Evolutionary conservation across 768 basidiomycete species (phyloP), one percentile per base, ranked within the genome.

Genomic region (Termitomyces sp.): DNA sequence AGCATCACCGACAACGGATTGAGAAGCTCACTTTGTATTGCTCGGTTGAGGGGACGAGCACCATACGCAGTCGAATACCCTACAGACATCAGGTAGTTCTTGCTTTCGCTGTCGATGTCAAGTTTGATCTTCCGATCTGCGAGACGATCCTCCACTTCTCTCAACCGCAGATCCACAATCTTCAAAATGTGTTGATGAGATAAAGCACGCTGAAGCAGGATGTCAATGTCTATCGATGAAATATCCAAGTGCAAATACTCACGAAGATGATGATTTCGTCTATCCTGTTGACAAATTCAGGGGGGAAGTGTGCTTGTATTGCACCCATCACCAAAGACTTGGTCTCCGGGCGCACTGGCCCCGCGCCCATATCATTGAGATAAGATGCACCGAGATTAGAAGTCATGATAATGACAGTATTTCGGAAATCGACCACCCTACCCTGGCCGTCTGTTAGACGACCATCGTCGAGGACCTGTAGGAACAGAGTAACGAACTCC

Each of bases 391-490:
- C 95, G 20, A 96, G 81, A 71, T 98, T 98, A 53, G 92, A 94
- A 4, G 95, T 96, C 86, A 96, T 91, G 74, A 95, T 91, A 71
- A 96, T 93, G 69, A 96, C 91, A 1, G 93, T 92, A 71, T 95
- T 96, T 60, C 87, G 81, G 81, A 94, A 94, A 74, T 92, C 89
- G 20, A 92, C 85, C 46, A 92, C 79, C 63, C 91, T 86, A n/a
- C 94, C 94, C 74, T 96, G 94, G 7, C 94, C 91, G 67, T 96
- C 94, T 25, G 95, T 96, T 64, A 96, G 79, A 48, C 91, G 86
- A 10, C 95, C 95, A 65, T 96, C 95, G 66, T 97, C 95, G 49
- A 97, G 83, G 32, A 96, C 92, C 73, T 96, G 94, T 20, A 83
- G 66, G 70, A 83, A 82, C 51, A 83, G 62, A 0, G 80, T 82